Base-by-base conservation (phyloP, 108 stramenopile species). In the Nannochloropsis salina region DNA sequence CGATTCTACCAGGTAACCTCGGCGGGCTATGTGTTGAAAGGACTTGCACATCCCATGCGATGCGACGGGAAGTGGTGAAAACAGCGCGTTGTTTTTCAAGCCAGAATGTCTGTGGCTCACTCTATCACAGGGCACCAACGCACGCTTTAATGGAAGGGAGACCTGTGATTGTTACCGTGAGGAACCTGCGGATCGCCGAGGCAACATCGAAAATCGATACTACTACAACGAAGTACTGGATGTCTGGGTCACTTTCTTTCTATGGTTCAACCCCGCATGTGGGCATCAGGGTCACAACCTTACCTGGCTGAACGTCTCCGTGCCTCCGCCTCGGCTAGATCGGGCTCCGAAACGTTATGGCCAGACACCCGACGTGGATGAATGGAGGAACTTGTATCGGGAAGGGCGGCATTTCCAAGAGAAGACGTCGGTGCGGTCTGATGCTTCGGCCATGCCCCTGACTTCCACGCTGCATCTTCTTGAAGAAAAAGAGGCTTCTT, bases 141-240 rank as follows among this genome's bases (percentile, higher is more conserved):
- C 61, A 15, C 61, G 61, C 61, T 74, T 74, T 74, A 74, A 74
- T 74, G 61, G 61, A n/a, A 15, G 61, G n/a, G 61, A 74, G n/a
- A 74, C n/a, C 61, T 74, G 61, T n/a, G 61, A 74, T n/a, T 74
- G 61, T n/a, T 74, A 74, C 61, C 61, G 61, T n/a, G 8, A 74
- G n/a, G 61, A 74, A 2, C 61, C 61, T n/a, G 61, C 61, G n/a
- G 15, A 4, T 2, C 61, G 61, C 6, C 61, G 61, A n/a, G 61
- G 61, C 20, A 74, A 74, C 61, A 74, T 74, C 3, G 61, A 74
- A n/a, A 74, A 74, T 74, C 61, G 61, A n/a, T 74, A 74, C n/a
- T 74, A 74, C 0, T 3, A 74, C 61, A 74, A 74, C 8, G 61
- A 74, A n/a, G 61, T n/a, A n/a, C 20, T n/a, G 8, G n/a, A 74